These are phyloP conservation scores for Penicillium herquei DNA, from an alignment of 495 filamentous ascomycete genomes.

Conservation along the genomic window DNA sequence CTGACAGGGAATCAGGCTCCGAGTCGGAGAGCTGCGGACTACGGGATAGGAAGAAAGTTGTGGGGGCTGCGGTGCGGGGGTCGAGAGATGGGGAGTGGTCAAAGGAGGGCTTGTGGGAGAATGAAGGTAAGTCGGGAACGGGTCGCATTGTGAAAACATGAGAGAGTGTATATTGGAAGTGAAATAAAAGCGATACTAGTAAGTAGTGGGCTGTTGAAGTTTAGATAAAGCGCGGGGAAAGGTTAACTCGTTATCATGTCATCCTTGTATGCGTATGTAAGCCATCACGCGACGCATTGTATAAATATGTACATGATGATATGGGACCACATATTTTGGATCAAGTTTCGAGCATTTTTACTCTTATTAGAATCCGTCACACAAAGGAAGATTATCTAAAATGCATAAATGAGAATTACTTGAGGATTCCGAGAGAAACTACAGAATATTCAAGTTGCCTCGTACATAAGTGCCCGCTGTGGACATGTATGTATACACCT, in stretches of 20 bases:
- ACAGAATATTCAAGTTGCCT: too few relatives aligned
- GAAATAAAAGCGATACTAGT: background rate
- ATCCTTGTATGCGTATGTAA: conserved; percentile 18
- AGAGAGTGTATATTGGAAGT: background rate
- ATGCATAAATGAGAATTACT: too few relatives aligned
- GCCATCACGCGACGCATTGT: conserved; percentile 15
- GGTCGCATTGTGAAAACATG: conserved; percentile 39
- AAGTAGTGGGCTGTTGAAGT: background rate
- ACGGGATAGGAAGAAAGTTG: conserved; percentile 50
- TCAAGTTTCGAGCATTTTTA: too few relatives aligned
- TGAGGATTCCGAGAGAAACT: too few relatives aligned
- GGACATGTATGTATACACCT: too few relatives aligned
- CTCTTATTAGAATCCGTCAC: too few relatives aligned
- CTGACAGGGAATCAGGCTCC: conserved; percentile 25
- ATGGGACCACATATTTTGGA: too few relatives aligned
- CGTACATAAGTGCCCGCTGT: too few relatives aligned
- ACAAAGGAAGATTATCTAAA: too few relatives aligned
- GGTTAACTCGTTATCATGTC: conserved; percentile 7
- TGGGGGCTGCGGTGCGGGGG: conserved; percentile 38
- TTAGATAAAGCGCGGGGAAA: conserved; percentile 4
- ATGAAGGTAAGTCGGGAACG: conserved; percentile 30
- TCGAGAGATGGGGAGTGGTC: conserved; percentile 39
- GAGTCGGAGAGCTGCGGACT: conserved; percentile 26
- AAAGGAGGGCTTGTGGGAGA: conserved; percentile 36
- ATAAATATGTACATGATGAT: too few relatives aligned